Percentiles rank a stretch among this genome's conserved stretches.
Evolutionary conservation across 2,329 filamentous ascomycete species (phyloP).

Genomic region (Arthrinium phaeospermum): DNA sequence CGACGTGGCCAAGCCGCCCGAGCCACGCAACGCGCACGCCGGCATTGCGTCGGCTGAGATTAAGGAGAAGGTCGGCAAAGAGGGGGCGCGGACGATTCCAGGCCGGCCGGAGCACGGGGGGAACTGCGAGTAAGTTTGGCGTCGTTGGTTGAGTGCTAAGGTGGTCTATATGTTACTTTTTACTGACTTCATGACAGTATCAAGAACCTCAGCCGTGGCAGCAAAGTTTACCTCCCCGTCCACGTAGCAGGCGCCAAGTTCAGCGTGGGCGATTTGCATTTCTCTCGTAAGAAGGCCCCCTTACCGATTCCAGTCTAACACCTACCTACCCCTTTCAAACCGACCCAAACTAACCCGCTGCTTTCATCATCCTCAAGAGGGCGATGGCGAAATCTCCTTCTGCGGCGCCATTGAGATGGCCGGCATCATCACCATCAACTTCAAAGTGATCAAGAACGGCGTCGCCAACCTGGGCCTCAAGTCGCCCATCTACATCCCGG

Average conservation of each 20-base stretch:
- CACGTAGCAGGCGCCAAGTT: constrained; percentile 90
- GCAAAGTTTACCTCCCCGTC: constrained; percentile 85
- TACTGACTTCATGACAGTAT: constrained; percentile 51
- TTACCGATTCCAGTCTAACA: not conserved
- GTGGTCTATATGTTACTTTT: too few relatives aligned
- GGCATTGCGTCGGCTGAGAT: constrained; percentile 64
- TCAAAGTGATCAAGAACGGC: constrained; percentile 84
- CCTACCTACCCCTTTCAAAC: not conserved
- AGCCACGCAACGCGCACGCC: constrained; percentile 74
- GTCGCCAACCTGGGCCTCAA: constrained; percentile 77
- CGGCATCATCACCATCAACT: constrained; percentile 87
- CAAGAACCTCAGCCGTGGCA: constrained; percentile 81
- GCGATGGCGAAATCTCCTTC: constrained; percentile 90
- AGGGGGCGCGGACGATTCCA: constrained; percentile 86
- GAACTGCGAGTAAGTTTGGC: constrained; percentile 69
- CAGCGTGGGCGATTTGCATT: constrained; percentile 87
- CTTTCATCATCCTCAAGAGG: constrained; percentile 54
- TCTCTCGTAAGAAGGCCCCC: constrained; percentile 57
- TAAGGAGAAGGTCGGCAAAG: constrained; percentile 70
- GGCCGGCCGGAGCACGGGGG: constrained; percentile 86
- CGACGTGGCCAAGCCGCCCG: constrained; percentile 78
- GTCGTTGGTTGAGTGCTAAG: too few relatives aligned
- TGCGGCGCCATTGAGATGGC: constrained; percentile 95
- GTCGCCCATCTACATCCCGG: constrained; percentile 83
- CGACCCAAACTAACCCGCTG: not conserved